phyloP scores from a whole-genome alignment of 176 grass and related monocot genomes.

The Secale cereale region DNA sequence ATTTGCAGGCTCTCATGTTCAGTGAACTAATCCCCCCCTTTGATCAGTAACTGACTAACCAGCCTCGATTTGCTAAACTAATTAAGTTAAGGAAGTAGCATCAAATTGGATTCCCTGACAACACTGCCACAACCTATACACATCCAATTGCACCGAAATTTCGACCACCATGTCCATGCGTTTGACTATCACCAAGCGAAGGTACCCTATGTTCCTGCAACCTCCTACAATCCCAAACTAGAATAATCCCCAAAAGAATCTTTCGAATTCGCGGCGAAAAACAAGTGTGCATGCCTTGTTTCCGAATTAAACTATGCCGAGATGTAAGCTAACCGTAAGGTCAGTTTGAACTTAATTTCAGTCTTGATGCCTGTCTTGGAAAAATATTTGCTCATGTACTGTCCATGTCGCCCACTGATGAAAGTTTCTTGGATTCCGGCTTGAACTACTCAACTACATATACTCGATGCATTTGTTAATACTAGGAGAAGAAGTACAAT shows the following conservation, averaged over 20 bases:
- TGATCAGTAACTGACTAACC: constrained; percentile 8
- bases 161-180: constrained; percentile 12
- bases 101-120: constrained; percentile 40
- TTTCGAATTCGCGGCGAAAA: constrained; percentile 35
- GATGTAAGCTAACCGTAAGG: not conserved
- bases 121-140: constrained; percentile 1
- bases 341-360: not conserved
- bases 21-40: not conserved
- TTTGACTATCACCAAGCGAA: constrained; percentile 40
- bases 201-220: constrained; percentile 55
- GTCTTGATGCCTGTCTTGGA: not conserved
- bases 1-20: not conserved
- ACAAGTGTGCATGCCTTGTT: constrained; percentile 9
- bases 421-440: constrained; percentile 46
- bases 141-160: constrained; percentile 33
- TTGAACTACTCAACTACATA: not conserved
- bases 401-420: constrained; percentile 20
- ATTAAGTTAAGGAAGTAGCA: not conserved
- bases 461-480: not conserved
- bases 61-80: not conserved
- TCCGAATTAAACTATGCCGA: not conserved
- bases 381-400: constrained; percentile 23
- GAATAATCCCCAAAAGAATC: constrained; percentile 39
- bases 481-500: constrained; percentile 9
- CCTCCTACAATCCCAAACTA: constrained; percentile 30